Percentiles rank a stretch among this genome's conserved stretches.
Conservation (phyloP, 352 stramenopile species). For the Pythium rhizo-oryzae region DNA sequence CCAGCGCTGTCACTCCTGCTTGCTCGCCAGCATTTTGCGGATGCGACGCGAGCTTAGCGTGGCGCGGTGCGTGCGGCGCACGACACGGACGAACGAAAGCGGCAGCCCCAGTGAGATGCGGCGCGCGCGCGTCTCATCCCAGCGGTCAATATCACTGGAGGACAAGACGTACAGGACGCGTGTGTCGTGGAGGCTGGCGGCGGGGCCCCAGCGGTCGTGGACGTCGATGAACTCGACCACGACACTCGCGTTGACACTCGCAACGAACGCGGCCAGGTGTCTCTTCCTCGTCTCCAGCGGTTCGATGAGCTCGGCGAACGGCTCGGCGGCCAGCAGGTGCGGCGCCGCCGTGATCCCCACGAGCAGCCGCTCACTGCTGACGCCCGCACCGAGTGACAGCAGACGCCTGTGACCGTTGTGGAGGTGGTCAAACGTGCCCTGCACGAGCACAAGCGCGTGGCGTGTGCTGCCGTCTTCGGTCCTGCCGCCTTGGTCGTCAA, state of each 20-base stretch:
- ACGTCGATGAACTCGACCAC: constrained; percentile 70
- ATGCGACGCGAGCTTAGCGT: not conserved
- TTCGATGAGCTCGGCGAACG: constrained; percentile 69
- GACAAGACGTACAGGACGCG: constrained; percentile 78
- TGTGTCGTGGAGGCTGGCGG: constrained; percentile 56
- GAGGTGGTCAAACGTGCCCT: constrained; percentile 90
- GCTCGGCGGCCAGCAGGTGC: constrained; percentile 70
- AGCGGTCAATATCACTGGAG: constrained; percentile 11
- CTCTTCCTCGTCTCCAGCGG: constrained; percentile 51
- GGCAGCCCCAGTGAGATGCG: not conserved
- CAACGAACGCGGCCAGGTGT: constrained; percentile 59
- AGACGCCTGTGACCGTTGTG: constrained; percentile 92
- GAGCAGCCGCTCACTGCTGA: constrained; percentile 49
- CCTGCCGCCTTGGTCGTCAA: constrained; percentile 44
- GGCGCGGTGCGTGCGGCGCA: not conserved
- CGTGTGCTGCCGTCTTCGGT: not conserved
- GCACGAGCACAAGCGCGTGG: constrained; percentile 44
- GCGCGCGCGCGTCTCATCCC: not conserved
- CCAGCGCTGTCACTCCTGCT: not conserved
- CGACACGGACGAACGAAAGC: not conserved
- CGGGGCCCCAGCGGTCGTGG: constrained; percentile 79
- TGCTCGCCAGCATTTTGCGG: not conserved
- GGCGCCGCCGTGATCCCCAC: constrained; percentile 72
- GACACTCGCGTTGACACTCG: constrained; percentile 58
- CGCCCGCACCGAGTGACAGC: constrained; percentile 65